phyloP scores from a whole-genome alignment of 352 stramenopile genomes.

The Phytopythium delawarense region DNA sequence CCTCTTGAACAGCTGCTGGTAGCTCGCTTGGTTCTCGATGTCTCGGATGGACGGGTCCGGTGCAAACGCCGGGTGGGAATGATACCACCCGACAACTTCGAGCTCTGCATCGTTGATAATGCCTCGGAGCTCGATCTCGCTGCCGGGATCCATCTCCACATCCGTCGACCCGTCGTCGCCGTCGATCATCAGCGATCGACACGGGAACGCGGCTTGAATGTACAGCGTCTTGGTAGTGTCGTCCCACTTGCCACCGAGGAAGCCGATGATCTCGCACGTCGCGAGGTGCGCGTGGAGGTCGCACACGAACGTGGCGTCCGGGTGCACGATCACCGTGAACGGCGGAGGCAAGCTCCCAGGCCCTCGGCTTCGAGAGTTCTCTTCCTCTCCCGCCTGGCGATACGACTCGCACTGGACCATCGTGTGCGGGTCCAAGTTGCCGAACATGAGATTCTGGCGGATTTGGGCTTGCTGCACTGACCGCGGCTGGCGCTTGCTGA shows the following conservation, averaged over 20 bases:
- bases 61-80: slow-evolving; percentile 92
- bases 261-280: slow-evolving; percentile 93
- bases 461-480: slow-evolving; percentile 80
- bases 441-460: slow-evolving; percentile 66
- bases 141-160: slow-evolving; percentile 94
- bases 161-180: slow-evolving; percentile 91
- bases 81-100: slow-evolving; percentile 94
- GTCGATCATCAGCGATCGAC: slow-evolving; percentile 83
- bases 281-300: slow-evolving; percentile 93
- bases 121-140: slow-evolving; percentile 88
- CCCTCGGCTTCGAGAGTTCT: slow-evolving; percentile 42
- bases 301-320: slow-evolving; percentile 87
- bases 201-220: slow-evolving; percentile 93
- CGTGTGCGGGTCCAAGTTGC: slow-evolving; percentile 77
- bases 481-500: slow-evolving; percentile 51
- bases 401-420: slow-evolving; percentile 86
- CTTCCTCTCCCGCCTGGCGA: slow-evolving; percentile 28
- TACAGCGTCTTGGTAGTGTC: slow-evolving; percentile 76
- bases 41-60: slow-evolving; percentile 91
- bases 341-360: slow-evolving; percentile 53
- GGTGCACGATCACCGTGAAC: slow-evolving; percentile 87
- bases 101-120: slow-evolving; percentile 88
- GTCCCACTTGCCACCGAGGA: slow-evolving; percentile 91
- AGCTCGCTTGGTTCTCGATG: slow-evolving; percentile 93
- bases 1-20: slow-evolving; percentile 89